Evolutionary conservation across 2,329 filamentous ascomycete genomes (phyloP).

Genomic region (Aspergillus arachidicola): DNA sequence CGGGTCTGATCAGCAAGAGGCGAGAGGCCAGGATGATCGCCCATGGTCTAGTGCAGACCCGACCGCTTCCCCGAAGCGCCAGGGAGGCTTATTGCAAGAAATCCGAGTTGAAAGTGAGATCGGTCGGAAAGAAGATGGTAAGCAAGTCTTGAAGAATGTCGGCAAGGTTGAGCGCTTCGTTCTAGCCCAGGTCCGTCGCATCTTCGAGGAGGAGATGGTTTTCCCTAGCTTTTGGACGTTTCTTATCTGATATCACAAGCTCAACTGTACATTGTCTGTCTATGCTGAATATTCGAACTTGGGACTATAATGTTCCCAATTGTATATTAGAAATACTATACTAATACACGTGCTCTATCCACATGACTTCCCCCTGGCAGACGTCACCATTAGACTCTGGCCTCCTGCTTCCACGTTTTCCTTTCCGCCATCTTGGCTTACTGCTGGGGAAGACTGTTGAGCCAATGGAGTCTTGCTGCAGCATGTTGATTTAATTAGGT

Average conservation of each 20-base stretch:
- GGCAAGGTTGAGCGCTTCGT: constrained; percentile 98
- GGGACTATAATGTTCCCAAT: not conserved
- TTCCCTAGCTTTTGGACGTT: constrained; percentile 88
- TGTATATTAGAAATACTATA: not conserved
- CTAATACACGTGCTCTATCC: not conserved
- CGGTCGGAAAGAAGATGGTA: constrained; percentile 84
- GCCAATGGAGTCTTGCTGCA: not conserved
- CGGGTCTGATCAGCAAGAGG: constrained; percentile 49
- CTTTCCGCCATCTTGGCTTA: not conserved
- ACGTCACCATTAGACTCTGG: not conserved
- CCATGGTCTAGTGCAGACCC: constrained; percentile 36
- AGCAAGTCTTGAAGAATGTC: constrained; percentile 96
- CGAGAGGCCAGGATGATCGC: constrained; percentile 33
- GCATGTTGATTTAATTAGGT: not conserved
- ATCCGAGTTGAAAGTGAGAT: constrained; percentile 98
- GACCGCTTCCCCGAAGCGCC: constrained; percentile 41
- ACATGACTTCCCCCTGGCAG: not conserved
- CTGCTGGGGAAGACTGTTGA: not conserved
- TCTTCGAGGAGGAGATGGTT: constrained; percentile 83
- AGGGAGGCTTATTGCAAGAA: constrained; percentile 83
- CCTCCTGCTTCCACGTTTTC: not conserved
- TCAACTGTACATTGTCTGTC: not conserved
- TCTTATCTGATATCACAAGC: constrained; percentile 63
- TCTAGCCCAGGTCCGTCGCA: constrained; percentile 90
- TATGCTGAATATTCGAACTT: not conserved